Percentiles rank a stretch among this genome's conserved stretches.
These are phyloP conservation scores for Sechiopsis laciniata DNA, from an alignment of 306 rosid species.

Conservation along the genomic window DNA sequence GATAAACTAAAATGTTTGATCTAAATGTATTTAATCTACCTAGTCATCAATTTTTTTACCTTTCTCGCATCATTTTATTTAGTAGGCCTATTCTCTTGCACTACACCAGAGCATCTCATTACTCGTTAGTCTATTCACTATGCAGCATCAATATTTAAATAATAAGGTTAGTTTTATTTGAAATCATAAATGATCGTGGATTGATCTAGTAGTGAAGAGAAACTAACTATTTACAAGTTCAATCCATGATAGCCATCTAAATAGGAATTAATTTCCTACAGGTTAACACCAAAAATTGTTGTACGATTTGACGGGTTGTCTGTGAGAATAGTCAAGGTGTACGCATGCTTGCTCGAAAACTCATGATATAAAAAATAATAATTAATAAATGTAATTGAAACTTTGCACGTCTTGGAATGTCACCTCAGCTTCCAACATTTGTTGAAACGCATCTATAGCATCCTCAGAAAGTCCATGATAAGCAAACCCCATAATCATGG, in stretches of 20 bases:
- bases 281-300: too few species aligned
- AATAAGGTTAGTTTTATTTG: not conserved
- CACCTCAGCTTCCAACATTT: slow-evolving; percentile 28
- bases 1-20: not conserved
- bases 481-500: slow-evolving; percentile 28
- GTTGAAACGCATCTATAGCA: slow-evolving; percentile 22
- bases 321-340: too few species aligned
- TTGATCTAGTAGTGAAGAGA: too few species aligned
- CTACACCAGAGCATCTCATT: not conserved
- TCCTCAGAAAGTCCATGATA: slow-evolving; percentile 22
- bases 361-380: not conserved
- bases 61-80: not conserved
- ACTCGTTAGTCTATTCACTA: not conserved
- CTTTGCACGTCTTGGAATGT: not conserved
- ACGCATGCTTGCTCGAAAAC: too few species aligned
- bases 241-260: too few species aligned
- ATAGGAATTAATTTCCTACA: too few species aligned
- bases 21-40: not conserved
- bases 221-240: too few species aligned
- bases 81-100: not conserved
- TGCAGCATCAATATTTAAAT: not conserved
- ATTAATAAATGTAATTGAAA: not conserved
- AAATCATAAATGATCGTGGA: too few species aligned
- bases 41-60: not conserved
- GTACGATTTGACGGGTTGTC: too few species aligned